These are phyloP conservation scores for Ophiostoma tasmaniense DNA, from an alignment of 2,329 filamentous ascomycete species.

Conservation along the genomic window DNA sequence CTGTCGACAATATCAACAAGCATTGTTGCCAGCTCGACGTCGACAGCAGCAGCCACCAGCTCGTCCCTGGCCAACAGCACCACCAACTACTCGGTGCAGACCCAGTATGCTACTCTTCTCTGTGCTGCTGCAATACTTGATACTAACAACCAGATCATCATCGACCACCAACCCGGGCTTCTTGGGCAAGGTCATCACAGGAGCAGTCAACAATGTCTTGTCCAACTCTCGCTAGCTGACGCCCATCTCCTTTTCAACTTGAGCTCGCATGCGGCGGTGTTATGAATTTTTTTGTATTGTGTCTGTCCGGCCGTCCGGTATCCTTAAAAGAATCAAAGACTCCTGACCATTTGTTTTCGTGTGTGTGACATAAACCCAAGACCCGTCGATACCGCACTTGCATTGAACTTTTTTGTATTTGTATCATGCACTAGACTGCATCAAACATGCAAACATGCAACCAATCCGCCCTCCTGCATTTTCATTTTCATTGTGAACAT, in stretches of 20 bases:
- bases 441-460: background rate
- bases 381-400: constrained; percentile 2
- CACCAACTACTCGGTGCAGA: constrained; percentile 1
- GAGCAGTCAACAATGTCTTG: constrained; percentile 17
- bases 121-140: no score
- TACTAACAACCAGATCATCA: constrained; percentile 1
- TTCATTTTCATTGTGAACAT: constrained; percentile 6
- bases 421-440: background rate
- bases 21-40: constrained; percentile 13
- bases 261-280: background rate
- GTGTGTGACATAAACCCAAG: constrained; percentile 4
- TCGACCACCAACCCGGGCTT: constrained; percentile 18
- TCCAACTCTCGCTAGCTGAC: background rate
- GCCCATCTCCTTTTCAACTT: no score
- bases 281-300: constrained; percentile 6
- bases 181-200: constrained; percentile 18
- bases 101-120: background rate
- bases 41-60: constrained; percentile 11
- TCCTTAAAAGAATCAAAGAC: background rate
- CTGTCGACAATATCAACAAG: constrained; percentile 14
- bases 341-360: background rate
- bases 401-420: background rate
- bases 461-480: constrained; percentile 7
- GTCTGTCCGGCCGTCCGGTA: background rate
- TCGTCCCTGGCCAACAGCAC: background rate